Base-by-base conservation (phyloP, 2,329 filamentous ascomycete species). In the Thielaviopsis cerberus region DNA sequence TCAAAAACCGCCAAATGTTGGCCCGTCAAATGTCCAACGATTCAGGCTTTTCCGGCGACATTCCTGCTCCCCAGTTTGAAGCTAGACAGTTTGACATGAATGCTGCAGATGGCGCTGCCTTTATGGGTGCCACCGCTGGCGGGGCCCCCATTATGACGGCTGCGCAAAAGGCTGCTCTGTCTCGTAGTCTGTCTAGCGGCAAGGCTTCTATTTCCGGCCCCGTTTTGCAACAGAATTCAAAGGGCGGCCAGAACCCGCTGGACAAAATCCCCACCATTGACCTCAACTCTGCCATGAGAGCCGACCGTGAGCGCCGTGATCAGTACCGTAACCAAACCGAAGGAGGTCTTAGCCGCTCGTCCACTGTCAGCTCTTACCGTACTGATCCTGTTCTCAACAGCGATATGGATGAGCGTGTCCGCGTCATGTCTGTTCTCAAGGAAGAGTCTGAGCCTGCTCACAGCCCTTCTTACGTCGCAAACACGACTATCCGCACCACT, bases 191-290 rank as follows among this genome's bases (percentile, higher is more conserved):
- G 13, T 61, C 62, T 7, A 66, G 65, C 5, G 70, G 69, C 7
- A 77, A 72, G 59, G 62, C 75, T 20, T 64, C 65, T 4, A 80
- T 80, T 34, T 79, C 77, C 11, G 69, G 71, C 13, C 77, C 78
- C 0, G 70, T 80, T 37, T 63, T 77, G 13, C 67, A 70, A 60
- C 56, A 45, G 8, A 62, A 66, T 45, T 65, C 67, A 8, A 59
- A 56, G 34, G 65, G 70, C 20, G 61, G 62, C 53, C 63, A 66
- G 22, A 75, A 71, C 57, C 71, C 75, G 0, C 63, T 74, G 45
- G 68, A 67, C 55, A 75, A 71, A 62, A 74, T 76, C 20, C 64
- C 71, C 5, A 78, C 75, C 0, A 68, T 79, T 27, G 76, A 76
- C 57, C 67, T 80, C 34, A 69, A 71, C 10, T 74, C 73, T 1